These are phyloP conservation scores for Anastatica hierochuntica DNA, from an alignment of 345 rosid species.

Conservation along the genomic window DNA sequence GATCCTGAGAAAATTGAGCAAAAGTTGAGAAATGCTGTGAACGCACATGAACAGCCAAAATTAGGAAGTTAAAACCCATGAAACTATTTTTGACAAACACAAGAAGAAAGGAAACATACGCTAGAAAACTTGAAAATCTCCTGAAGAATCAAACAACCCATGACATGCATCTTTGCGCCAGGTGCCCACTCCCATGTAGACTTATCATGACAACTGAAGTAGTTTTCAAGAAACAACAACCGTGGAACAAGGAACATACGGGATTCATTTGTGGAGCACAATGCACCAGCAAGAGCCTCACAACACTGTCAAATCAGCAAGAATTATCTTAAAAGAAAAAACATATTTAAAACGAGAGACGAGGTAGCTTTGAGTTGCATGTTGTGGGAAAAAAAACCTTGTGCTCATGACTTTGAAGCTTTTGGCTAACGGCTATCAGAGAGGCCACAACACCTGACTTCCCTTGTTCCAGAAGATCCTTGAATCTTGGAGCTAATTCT, in stretches of 20 bases:
- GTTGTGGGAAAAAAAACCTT: constrained; percentile 47
- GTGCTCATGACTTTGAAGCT: constrained; percentile 52
- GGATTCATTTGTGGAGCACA: constrained; percentile 45
- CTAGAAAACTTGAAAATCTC: constrained; percentile 62
- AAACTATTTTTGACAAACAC: background rate
- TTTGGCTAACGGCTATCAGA: constrained; percentile 60
- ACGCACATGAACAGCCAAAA: constrained; percentile 2
- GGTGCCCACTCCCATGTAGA: constrained; percentile 72
- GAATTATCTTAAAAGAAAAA: background rate
- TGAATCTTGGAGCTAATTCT: constrained; percentile 65
- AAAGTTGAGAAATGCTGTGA: background rate
- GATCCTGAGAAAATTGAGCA: constrained; percentile 40
- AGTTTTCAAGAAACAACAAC: constrained; percentile 73
- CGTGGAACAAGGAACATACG: constrained; percentile 52
- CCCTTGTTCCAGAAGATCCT: constrained; percentile 79
- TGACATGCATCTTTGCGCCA: constrained; percentile 59
- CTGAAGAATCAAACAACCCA: constrained; percentile 92
- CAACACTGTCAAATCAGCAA: constrained; percentile 54
- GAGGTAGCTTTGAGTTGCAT: background rate
- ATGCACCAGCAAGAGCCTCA: constrained; percentile 67
- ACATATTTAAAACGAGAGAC: background rate
- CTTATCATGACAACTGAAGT: constrained; percentile 49
- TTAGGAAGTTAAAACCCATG: background rate
- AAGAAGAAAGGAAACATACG: constrained; percentile 43
- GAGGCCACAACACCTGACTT: constrained; percentile 82